Percentiles rank a stretch among this genome's conserved stretches.
Evolutionary conservation across 2,329 filamentous ascomycete species (phyloP).

Genomic region (Ceratocystis colombiana): DNA sequence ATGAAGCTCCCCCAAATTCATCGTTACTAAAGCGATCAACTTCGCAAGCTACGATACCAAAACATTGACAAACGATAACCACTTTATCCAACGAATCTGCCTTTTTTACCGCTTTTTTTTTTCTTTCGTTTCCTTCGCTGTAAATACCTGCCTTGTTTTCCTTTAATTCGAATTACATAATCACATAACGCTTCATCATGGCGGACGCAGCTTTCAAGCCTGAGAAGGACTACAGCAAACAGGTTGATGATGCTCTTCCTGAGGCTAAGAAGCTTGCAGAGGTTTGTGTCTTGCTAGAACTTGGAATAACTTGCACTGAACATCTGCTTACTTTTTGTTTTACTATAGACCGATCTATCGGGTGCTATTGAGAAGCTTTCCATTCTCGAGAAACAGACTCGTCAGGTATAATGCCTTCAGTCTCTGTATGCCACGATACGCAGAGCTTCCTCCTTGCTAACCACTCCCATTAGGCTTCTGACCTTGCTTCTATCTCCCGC

Average conservation of each 20-base stretch:
- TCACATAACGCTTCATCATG: conserved; percentile 42
- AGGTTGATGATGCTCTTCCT: conserved; percentile 82
- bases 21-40: conserved; percentile 3
- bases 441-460: conserved; percentile 28
- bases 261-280: conserved; percentile 84
- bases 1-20: conserved; percentile 8
- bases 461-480: conserved; percentile 61
- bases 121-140: neutral
- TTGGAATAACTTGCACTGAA: neutral
- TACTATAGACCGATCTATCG: conserved; percentile 59
- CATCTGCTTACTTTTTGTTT: conserved; percentile 4
- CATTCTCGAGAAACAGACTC: conserved; percentile 86
- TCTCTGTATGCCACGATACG: conserved; percentile 27
- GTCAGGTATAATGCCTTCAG: conserved; percentile 56
- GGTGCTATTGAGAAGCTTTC: conserved; percentile 89
- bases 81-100: neutral
- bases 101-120: neutral
- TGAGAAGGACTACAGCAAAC: conserved; percentile 98
- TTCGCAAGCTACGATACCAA: conserved; percentile 5
- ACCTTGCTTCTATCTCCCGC: conserved; percentile 88
- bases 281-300: conserved; percentile 45
- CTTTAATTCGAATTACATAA: conserved; percentile 4
- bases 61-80: conserved; percentile 4
- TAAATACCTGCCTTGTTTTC: neutral
- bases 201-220: conserved; percentile 77